A percentile compares a stretch with the other conserved stretches of the same genome.
These are phyloP conservation scores for Glarea lozoyensis DNA, from an alignment of 495 filamentous ascomycete species.

Conservation along the genomic window DNA sequence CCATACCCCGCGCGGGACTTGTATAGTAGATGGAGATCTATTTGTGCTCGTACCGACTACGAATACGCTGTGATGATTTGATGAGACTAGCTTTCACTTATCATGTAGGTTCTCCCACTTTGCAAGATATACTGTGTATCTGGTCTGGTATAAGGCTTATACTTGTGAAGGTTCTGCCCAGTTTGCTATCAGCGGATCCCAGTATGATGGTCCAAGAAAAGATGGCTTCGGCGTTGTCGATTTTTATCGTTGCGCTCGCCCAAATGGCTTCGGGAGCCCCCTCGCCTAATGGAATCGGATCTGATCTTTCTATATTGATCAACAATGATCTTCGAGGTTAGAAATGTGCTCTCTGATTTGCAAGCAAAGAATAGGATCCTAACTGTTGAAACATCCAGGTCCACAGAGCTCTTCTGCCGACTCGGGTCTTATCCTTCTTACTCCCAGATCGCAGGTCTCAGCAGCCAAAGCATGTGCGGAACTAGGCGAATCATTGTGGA, in stretches of 20 bases:
- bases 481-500: constrained; percentile 36
- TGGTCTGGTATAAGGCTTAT: background rate
- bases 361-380: background rate
- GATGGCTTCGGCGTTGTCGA: constrained; percentile 7
- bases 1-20: no score
- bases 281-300: constrained; percentile 13
- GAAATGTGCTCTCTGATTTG: background rate
- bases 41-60: background rate
- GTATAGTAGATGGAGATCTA: background rate
- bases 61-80: no score
- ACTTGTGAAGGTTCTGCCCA: background rate
- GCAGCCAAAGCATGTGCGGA: constrained; percentile 25
- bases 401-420: constrained; percentile 25
- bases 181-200: background rate
- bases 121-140: background rate
- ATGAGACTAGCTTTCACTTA: no score
- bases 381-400: constrained; percentile 19
- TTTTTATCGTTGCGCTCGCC: constrained; percentile 2
- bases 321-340: constrained; percentile 17
- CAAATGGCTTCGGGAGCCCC: constrained; percentile 5
- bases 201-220: background rate
- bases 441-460: constrained; percentile 18
- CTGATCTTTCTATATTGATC: constrained; percentile 13
- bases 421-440: constrained; percentile 32
- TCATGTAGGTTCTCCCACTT: constrained; percentile 1